Evolutionary conservation across 2,329 filamentous ascomycete genomes (phyloP).

Genomic region (Nemania sp.): DNA sequence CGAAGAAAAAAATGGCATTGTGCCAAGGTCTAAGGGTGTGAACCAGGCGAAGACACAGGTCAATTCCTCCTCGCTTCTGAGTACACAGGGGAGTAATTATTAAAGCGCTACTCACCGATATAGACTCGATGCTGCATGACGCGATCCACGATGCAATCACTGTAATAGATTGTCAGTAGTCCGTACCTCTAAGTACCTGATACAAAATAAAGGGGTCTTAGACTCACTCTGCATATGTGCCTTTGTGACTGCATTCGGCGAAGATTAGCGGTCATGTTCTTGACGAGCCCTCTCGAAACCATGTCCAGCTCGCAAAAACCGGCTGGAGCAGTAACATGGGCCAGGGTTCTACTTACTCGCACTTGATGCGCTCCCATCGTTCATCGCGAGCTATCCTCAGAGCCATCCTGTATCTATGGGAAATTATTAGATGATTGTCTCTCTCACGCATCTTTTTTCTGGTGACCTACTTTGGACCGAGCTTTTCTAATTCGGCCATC

Average conservation of each 20-base stretch:
- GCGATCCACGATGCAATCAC: constrained; percentile 35
- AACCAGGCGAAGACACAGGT: neutral
- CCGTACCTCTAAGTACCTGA: neutral
- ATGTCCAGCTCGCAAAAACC: neutral
- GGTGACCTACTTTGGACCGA: constrained; percentile 75
- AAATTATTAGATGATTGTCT: neutral
- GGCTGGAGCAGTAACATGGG: neutral
- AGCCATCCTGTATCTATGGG: constrained; percentile 25
- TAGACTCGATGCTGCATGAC: constrained; percentile 34
- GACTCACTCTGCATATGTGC: constrained; percentile 32
- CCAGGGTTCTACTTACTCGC: constrained; percentile 75
- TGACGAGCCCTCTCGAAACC: neutral
- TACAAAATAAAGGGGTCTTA: neutral
- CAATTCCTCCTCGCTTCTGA: neutral
- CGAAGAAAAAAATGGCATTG: neutral
- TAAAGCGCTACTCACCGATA: constrained; percentile 19
- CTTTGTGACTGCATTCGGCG: constrained; percentile 20
- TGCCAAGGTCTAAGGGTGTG: neutral
- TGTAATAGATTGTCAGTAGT: constrained; percentile 6
- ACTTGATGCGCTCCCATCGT: constrained; percentile 81
- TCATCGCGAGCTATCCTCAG: constrained; percentile 78
- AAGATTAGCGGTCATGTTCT: neutral
- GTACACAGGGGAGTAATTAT: neutral
- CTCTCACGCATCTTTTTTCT: neutral
- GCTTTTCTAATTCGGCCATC: constrained; percentile 71